phyloP scores from a whole-genome alignment of 768 basidiomycete genomes.

The Pleurotus tuber-regium region DNA sequence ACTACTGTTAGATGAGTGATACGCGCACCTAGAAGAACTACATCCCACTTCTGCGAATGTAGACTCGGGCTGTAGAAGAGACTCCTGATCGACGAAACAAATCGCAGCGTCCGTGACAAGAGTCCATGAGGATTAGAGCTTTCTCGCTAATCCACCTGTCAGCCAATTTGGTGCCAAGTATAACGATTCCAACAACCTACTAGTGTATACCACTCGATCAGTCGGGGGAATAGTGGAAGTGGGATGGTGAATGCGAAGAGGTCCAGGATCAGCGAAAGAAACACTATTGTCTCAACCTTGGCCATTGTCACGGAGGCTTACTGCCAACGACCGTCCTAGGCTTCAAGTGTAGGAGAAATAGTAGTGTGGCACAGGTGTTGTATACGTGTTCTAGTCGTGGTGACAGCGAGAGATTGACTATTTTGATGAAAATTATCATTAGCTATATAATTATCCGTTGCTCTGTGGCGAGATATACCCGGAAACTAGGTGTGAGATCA shows the following conservation, averaged over 20 bases:
- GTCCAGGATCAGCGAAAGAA: slow-evolving; percentile 88
- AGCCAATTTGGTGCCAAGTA: too few relatives aligned
- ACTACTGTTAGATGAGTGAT: not conserved
- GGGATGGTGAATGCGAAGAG: slow-evolving; percentile 91
- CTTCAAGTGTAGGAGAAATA: too few relatives aligned
- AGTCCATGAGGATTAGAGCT: slow-evolving; percentile 66
- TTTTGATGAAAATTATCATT: too few relatives aligned
- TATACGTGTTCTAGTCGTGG: slow-evolving; percentile 2
- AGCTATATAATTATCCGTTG: slow-evolving; percentile 3
- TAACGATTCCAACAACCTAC: too few relatives aligned
- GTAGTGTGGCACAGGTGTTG: too few relatives aligned
- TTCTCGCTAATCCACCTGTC: slow-evolving; percentile 54
- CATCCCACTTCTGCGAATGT: slow-evolving; percentile 84
- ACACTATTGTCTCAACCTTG: slow-evolving; percentile 79
- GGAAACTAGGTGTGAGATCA: slow-evolving; percentile 1
- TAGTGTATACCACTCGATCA: slow-evolving; percentile 89
- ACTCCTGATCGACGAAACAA: slow-evolving; percentile 65
- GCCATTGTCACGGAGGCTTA: slow-evolving; percentile 40
- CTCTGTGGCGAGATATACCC: not conserved
- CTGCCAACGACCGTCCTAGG: too few relatives aligned
- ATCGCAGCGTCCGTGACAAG: slow-evolving; percentile 64
- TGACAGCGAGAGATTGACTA: too few relatives aligned
- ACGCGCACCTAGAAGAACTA: slow-evolving; percentile 80
- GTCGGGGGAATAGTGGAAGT: slow-evolving; percentile 95
- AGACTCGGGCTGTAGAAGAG: slow-evolving; percentile 55